Evolutionary conservation across 768 basidiomycete species (phyloP), one percentile per base, ranked within the genome.

Genomic region (Megacollybia marginata): DNA sequence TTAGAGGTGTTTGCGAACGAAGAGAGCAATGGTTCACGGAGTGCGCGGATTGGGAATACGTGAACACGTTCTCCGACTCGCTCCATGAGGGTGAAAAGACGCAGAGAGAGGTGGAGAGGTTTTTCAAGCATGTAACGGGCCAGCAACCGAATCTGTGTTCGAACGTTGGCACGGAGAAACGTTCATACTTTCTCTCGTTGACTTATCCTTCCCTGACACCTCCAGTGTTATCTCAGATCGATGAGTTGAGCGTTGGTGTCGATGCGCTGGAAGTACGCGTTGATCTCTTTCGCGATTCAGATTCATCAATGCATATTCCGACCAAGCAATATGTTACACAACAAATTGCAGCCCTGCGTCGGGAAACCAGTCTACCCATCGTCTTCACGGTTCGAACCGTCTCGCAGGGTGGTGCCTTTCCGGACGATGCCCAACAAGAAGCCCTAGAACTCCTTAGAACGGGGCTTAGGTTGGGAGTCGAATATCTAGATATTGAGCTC

Each of bases 181-280:
- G 88, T n/a, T 89, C 92, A 0, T 92, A 92, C 69, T 98, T 98
- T 76, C 75, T 98, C 36, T 85, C 86, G 9, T 72, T 99, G 50
- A 96, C 95, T 0, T 94, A 91, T 67, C 92, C 95, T 1, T 91
- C 96, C 61, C 62, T 96, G 54, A 81, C 75, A 0, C 44, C 15
- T 1, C 78, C 80, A 4, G 84, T 86, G 0, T 70, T 92, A 38
- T 64, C 73, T 13, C 63, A 79, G 46, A 76, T 98, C 38, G 80
- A 88, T 18, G 79, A 85, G 42, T 65, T 99, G 52, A 80, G 80
- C 0, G 73, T 79, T 15, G 96, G 96, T 4, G 88, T 84, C 7
- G 94, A 98, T 59, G 95, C 93, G 0, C 67, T 98, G 52, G 96
- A 99, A 64, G 62, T 98, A n/a, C 83, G 95, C 9, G 93, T 92